Base-by-base conservation (phyloP, 257 asterid genomes). In the Rhazya stricta region DNA sequence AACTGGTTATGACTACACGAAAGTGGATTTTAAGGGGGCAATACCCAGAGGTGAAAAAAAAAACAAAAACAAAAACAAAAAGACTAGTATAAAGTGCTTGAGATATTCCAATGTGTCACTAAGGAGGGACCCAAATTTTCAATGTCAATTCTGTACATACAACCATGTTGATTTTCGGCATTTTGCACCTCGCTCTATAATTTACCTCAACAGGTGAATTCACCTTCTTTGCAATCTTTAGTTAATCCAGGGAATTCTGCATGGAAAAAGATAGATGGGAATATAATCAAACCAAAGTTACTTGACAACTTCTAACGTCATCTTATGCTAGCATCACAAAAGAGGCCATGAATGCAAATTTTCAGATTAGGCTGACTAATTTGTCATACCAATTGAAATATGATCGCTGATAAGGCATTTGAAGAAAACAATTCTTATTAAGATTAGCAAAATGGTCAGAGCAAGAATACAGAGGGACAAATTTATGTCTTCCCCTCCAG, bases 201-300 rank as follows among this genome's bases (percentile, higher is more conserved):
- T 67, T 61, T 72, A 80, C 86, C 79, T 74, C 83, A 72, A 82
- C 81, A 74, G 82, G 85, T 87, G 88, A 86, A 80, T 84, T 79
- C 91, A 82, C 81, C 90, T 77, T 82, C 95, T 83, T 81, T 85
- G 85, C 86, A 85, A 80, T 80, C 90, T 82, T 84, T 85, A 83
- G 76, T 29, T 81, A 72, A 85, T 82, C 86, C 93, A 85, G 82
- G 81, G 73, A 83, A 83, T 86, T 88, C 88, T 91, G 92, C 90
- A 85, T 56, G 75, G 76, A 86, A 82, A 81, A 77, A 77, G 74
- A 79, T n/a, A 82, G 76, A 82, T 54, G 62, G 82, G 80, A 63
- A 70, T 65, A 75, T 79, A 71, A 76, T 79, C 83, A 85, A 80
- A 82, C 78, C 76, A 80, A 69, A 72, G 81, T 67, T 65, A 69